Evolutionary conservation across 148 eudicot species (phyloP).

Genomic region (Fagopyrum esculentum): DNA sequence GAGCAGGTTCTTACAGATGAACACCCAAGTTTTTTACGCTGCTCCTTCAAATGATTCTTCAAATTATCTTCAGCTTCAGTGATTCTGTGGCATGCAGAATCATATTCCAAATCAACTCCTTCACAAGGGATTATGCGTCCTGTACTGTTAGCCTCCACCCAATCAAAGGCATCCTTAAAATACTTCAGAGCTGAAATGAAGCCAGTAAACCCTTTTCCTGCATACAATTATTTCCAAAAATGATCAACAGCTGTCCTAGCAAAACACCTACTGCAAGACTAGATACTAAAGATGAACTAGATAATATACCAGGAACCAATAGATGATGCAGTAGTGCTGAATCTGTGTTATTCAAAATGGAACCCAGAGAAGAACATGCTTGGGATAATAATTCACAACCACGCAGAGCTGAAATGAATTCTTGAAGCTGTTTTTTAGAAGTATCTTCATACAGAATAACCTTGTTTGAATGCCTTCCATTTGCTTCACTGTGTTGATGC

Average conservation of each 20-base stretch:
- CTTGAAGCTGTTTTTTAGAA: constrained; percentile 82
- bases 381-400: constrained; percentile 72
- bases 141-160: constrained; percentile 82
- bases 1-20: constrained; percentile 48
- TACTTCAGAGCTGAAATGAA: constrained; percentile 45
- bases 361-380: constrained; percentile 70
- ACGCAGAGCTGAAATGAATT: constrained; percentile 80
- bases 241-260: constrained; percentile 8
- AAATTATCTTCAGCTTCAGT: constrained; percentile 50
- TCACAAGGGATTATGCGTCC: constrained; percentile 87
- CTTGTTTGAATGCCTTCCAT: constrained; percentile 82
- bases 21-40: constrained; percentile 56
- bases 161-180: constrained; percentile 86
- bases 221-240: constrained; percentile 21
- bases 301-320: constrained; percentile 61
- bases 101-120: constrained; percentile 80
- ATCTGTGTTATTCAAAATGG: constrained; percentile 48
- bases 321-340: constrained; percentile 61
- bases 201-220: constrained; percentile 82
- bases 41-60: constrained; percentile 66
- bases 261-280: constrained; percentile 2
- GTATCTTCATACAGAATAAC: constrained; percentile 94
- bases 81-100: constrained; percentile 58
- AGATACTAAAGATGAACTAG: background rate
- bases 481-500: constrained; percentile 61